Percentiles rank a stretch among this genome's conserved stretches.
Conservation (phyloP, 1,284 basidiomycete genomes). For the Albatrellus sp. region DNA sequence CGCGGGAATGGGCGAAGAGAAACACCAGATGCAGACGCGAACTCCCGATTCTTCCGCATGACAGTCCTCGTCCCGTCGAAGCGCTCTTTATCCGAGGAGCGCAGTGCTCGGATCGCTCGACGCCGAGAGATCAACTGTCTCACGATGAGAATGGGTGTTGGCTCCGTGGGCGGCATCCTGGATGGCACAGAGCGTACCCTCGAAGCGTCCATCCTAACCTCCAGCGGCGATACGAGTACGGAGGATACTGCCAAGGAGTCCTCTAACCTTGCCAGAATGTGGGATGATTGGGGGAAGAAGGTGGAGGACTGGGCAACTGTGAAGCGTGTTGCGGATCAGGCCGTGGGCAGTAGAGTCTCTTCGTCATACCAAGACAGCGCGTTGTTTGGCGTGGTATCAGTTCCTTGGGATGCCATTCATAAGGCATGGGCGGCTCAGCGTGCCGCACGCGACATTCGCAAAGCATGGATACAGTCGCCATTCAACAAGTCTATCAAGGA, state of each 20-base stretch:
- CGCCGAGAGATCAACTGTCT: conserved; percentile 69
- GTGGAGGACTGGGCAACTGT: conserved; percentile 58
- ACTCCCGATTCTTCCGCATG: conserved; percentile 52
- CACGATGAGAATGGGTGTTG: conserved; percentile 68
- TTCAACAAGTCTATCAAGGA: conserved; percentile 27
- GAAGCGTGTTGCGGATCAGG: conserved; percentile 59
- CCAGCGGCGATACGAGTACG: background rate
- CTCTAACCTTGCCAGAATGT: conserved; percentile 26
- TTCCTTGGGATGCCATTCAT: conserved; percentile 46
- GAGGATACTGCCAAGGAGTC: background rate
- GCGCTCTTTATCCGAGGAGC: conserved; percentile 46
- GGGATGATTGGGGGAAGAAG: conserved; percentile 61
- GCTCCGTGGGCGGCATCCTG: conserved; percentile 60
- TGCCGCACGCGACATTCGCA: conserved; percentile 37
- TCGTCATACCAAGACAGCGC: conserved; percentile 14
- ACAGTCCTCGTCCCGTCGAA: conserved; percentile 58
- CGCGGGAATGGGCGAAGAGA: conserved; percentile 2
- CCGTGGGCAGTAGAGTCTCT: conserved; percentile 53
- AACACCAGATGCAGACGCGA: conserved; percentile 15
- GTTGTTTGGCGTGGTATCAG: conserved; percentile 16
- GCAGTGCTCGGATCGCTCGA: conserved; percentile 41
- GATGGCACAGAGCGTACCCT: conserved; percentile 23
- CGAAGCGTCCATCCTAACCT: conserved; percentile 8
- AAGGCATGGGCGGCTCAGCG: conserved; percentile 49
- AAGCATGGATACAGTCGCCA: conserved; percentile 48